Base-by-base conservation (phyloP, 2,329 filamentous ascomycete species). In the Cryphonectria japonica region DNA sequence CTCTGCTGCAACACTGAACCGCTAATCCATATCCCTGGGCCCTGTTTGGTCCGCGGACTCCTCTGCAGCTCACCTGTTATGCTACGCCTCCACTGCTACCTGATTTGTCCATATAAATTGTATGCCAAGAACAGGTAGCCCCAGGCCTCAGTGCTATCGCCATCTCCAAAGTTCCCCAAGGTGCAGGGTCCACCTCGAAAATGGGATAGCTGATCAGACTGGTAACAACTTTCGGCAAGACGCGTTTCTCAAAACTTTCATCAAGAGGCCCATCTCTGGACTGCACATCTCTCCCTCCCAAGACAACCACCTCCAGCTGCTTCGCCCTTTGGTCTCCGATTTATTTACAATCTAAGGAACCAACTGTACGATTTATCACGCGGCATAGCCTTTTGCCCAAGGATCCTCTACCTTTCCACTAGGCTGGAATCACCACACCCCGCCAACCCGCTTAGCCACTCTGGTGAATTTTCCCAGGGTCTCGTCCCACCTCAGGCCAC, bases 1-100 rank as follows among this genome's bases (percentile, higher is more conserved):
- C 64, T 57, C 37, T 29, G 37, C n/a, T 41, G 66, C 62, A 66
- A 32, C 46, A 13, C 63, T 39, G 29, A 22, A 34, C 57, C 69
- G 43, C 69, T 37, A 60, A 65, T 69, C 57, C 67, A 68, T 46
- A 68, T 68, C 41, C 41, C 34, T 52, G 57, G 19, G 32, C 26
- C 66, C 68, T 72, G 61, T 68, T 68, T 72, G 67, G 57, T 66
- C 69, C 66, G 68, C 65, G 65, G 68, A 67, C 61, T 69, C 63
- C 62, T 39, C 26, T 60, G 63, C 50, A 54, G 16, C 32, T 60
- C 57, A 19, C 26, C 34, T 71, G 70, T 67, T 72, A 69, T 41
- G 70, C 59, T 46, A 52, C 68, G 50, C 34, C 64, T 65, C 43
- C 61, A 43, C 29, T 22, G 46, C 34, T 71, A 71, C 70, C 62